Evolutionary conservation across 768 basidiomycete genomes (phyloP).

Genomic region (Tricholoma bakamatsutake): DNA sequence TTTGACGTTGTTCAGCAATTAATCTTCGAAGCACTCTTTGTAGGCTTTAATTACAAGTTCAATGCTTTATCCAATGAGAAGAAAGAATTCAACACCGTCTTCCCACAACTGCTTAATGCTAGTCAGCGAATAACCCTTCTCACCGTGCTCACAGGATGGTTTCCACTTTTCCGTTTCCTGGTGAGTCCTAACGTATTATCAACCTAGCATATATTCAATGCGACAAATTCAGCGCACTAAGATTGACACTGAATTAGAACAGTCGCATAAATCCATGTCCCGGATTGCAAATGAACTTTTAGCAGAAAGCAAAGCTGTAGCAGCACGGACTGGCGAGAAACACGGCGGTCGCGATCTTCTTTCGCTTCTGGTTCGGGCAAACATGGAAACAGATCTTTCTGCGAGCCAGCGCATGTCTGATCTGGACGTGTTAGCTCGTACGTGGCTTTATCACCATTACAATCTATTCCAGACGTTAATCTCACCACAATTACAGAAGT

Average conservation of each 20-base stretch:
- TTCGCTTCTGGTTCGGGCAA: constrained; percentile 39
- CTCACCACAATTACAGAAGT: constrained; percentile 29
- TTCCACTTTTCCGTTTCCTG: constrained; percentile 27
- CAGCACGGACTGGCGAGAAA: not conserved
- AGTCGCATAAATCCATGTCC: constrained; percentile 27
- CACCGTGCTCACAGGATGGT: constrained; percentile 16
- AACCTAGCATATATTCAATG: too few species aligned
- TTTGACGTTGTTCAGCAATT: constrained; percentile 17
- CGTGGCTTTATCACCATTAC: not conserved
- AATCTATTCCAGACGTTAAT: not conserved
- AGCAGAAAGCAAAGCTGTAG: constrained; percentile 31
- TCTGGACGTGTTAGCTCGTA: constrained; percentile 15
- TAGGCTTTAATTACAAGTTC: constrained; percentile 24
- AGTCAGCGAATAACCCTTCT: constrained; percentile 24
- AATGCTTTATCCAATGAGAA: constrained; percentile 21
- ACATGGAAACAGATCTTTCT: constrained; percentile 39
- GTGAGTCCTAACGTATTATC: constrained; percentile 16
- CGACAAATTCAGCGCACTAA: not conserved
- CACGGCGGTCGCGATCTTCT: constrained; percentile 38
- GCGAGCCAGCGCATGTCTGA: constrained; percentile 15
- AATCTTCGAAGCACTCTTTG: constrained; percentile 4
- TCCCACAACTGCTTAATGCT: constrained; percentile 37
- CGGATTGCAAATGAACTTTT: constrained; percentile 36
- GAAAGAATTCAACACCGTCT: constrained; percentile 42
- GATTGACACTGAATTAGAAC: not conserved